Evolutionary conservation across 1,139 yeast genomes (phyloP).

Genomic region (Starmera stellimalicola): DNA sequence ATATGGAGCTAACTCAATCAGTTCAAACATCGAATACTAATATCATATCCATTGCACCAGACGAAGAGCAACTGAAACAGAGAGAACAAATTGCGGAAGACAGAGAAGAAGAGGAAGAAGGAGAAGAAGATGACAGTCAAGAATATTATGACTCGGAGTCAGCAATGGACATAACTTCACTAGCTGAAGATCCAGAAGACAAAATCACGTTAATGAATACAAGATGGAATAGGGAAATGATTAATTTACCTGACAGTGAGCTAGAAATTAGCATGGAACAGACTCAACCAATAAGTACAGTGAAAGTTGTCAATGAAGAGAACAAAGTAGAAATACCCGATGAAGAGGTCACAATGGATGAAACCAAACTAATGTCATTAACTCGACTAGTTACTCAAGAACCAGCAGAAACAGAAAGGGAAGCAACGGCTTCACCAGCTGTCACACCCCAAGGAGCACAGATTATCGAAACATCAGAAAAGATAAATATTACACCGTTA

Average conservation of each 20-base stretch:
- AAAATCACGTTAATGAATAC: slow-evolving; percentile 9
- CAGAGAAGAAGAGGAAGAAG: background rate
- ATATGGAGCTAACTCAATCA: slow-evolving; percentile 1
- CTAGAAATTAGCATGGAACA: slow-evolving; percentile 18
- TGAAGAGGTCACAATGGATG: slow-evolving; percentile 8
- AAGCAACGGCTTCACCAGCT: background rate
- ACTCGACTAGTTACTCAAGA: slow-evolving; percentile 3
- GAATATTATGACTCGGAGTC: slow-evolving; percentile 5
- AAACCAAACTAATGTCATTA: slow-evolving; percentile 5
- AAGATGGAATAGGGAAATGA: slow-evolving; percentile 4
- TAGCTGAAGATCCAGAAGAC: slow-evolving; percentile 13
- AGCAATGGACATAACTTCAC: slow-evolving; percentile 12
- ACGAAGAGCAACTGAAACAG: background rate
- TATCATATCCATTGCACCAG: slow-evolving; percentile 1
- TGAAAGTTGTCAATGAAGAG: background rate
- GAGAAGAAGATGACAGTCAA: slow-evolving; percentile 1
- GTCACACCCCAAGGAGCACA: slow-evolving; percentile 4
- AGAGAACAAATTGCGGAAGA: background rate
- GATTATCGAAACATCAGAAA: background rate
- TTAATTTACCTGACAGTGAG: slow-evolving; percentile 3
- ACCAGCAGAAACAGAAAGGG: background rate
- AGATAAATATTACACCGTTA: slow-evolving; percentile 12
- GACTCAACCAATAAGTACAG: slow-evolving; percentile 9
- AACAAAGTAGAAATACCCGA: background rate
- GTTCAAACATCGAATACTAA: background rate